Evolutionary conservation across 768 basidiomycete genomes (phyloP), one percentile per base, ranked within the genome.

Genomic region (Trametopsis cervina): DNA sequence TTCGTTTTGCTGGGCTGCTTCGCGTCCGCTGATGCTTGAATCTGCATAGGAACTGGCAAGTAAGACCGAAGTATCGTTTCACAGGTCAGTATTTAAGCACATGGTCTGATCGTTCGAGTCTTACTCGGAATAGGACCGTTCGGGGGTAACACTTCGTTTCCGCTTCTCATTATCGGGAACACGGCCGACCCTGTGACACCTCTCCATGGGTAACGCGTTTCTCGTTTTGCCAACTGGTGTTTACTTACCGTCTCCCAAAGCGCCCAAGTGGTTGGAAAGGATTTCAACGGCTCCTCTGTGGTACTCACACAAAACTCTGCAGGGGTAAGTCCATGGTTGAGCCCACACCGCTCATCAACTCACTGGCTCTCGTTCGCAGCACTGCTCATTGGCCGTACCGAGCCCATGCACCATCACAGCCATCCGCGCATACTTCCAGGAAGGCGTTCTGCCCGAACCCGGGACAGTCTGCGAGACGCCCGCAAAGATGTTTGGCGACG

Each of bases 81-180:
- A 42, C 22, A 13, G 50, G 54, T 40, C 9, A 40, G 18, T n/a
- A n/a, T n/a, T n/a, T n/a, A n/a, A n/a, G n/a, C n/a, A n/a, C n/a
- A n/a, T n/a, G n/a, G n/a, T n/a, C n/a, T n/a, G 38, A 40, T 20
- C 44, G 15, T 47, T 22, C 7, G 26, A 17, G 12, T 21, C 15
- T 29, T 18, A 29, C 39, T 13, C 3, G 2, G 4, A 4, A n/a
- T 26, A 46, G 53, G 49, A 1, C 22, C 53, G 12, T 52, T 47
- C 40, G 42, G 29, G 11, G 51, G 46, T 2, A 56, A 62, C 41
- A 62, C 63, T 1, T 57, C 60, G 43, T 57, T 51, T 45, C 61
- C 61, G 5, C 23, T 64, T 13, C 47, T 64, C 1, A 22, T 64
- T 15, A 49, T 60, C n/a, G 58, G 61, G 5, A 63, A 59, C 23